Conservation (phyloP, 208 protist genomes). For the Naegleria gruberi region DNA sequence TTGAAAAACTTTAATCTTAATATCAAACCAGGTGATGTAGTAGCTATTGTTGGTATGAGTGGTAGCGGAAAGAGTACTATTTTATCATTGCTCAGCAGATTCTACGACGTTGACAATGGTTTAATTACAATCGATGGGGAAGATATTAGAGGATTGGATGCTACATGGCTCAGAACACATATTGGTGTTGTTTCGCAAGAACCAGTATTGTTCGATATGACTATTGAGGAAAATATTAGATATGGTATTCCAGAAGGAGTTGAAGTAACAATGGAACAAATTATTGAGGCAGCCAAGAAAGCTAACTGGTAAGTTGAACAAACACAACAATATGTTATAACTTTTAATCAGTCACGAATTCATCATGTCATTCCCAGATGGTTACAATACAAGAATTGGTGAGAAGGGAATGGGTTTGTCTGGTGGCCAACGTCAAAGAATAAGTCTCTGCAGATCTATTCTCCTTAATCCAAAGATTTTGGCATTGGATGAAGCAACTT, state of each 20-base stretch:
- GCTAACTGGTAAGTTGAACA: background rate
- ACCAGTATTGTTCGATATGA: conserved; percentile 10
- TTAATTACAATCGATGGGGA: conserved; percentile 1
- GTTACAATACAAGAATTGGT: conserved; percentile 75
- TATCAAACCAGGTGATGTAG: conserved; percentile 55
- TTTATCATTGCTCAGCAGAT: conserved; percentile 59
- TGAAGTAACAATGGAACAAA: conserved; percentile 6
- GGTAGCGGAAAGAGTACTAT: conserved; percentile 71
- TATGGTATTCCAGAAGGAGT: background rate
- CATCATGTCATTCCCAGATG: conserved; percentile 64
- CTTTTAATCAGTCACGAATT: conserved; percentile 70
- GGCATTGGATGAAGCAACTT: conserved; percentile 69
- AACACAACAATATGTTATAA: background rate
- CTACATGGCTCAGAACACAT: background rate
- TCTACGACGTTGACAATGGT: conserved; percentile 62
- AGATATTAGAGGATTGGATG: background rate
- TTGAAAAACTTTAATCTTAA: conserved; percentile 58
- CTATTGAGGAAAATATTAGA: conserved; percentile 11
- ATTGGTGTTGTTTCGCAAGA: conserved; percentile 22
- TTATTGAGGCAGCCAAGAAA: background rate
- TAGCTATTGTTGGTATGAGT: conserved; percentile 61
- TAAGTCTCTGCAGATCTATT: conserved; percentile 79
- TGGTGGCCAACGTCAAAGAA: conserved; percentile 83
- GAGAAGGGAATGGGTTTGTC: conserved; percentile 70
- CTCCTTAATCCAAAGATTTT: conserved; percentile 63